Percentiles rank a stretch among this genome's conserved stretches.
Evolutionary conservation across 345 rosid genomes (phyloP).

Genomic region (Litchi chinensis): DNA sequence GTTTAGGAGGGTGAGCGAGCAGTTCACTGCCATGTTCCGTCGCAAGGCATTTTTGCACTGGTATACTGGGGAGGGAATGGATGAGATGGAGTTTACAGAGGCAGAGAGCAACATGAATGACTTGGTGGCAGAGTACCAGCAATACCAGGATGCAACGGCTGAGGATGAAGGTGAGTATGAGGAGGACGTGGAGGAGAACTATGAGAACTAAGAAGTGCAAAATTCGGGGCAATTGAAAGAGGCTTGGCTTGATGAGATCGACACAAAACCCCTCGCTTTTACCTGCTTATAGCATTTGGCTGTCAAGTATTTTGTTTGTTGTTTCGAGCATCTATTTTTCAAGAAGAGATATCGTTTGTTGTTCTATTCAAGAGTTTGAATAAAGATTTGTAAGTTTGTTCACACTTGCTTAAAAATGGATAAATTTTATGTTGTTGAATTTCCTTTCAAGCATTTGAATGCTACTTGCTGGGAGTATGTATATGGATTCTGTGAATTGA

Average conservation of each 20-base stretch:
- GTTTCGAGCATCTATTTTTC: conserved; percentile 7
- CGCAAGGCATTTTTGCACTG: conserved; percentile 97
- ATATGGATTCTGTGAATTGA: not conserved
- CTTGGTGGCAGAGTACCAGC: conserved; percentile 92
- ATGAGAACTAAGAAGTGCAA: conserved; percentile 32
- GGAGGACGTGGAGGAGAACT: conserved; percentile 47
- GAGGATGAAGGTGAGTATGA: conserved; percentile 88
- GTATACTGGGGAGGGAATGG: conserved; percentile 99
- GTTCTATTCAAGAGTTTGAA: conserved; percentile 22
- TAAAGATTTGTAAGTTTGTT: conserved; percentile 17
- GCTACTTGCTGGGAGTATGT: not conserved
- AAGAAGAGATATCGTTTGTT: conserved; percentile 16
- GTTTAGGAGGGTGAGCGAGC: conserved; percentile 99
- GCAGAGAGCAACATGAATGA: conserved; percentile 99
- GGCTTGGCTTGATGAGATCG: conserved; percentile 11
- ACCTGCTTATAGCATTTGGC: conserved; percentile 4
- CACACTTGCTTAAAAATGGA: not conserved
- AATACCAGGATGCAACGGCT: conserved; percentile 93
- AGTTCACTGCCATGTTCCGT: conserved; percentile 96
- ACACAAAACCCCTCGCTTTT: not conserved
- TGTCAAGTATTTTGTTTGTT: conserved; percentile 11
- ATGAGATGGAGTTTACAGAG: conserved; percentile 97
- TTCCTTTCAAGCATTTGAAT: not conserved
- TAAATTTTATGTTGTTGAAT: not conserved
- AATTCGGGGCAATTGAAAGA: conserved; percentile 2